A percentile compares a stretch with the other conserved stretches of the same genome.
Evolutionary conservation across 768 basidiomycete genomes (phyloP).

Genomic region (Suillus placidus): DNA sequence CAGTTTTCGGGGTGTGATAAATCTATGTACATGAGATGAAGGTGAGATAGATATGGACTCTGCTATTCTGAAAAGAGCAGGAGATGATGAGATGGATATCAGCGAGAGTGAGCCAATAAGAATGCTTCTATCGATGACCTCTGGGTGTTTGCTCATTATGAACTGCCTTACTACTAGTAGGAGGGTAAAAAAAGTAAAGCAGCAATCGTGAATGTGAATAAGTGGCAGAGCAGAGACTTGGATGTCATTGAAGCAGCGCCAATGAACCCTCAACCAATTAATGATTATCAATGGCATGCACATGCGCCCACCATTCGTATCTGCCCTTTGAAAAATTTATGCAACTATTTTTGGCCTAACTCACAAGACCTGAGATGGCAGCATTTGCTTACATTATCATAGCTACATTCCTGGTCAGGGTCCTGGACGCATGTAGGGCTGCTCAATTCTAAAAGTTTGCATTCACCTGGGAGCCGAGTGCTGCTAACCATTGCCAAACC

Average conservation of each 20-base stretch:
- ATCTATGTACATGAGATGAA: slow-evolving; percentile 12
- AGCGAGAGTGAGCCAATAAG: slow-evolving; percentile 20
- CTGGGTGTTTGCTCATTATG: neutral
- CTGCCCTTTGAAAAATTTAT: neutral
- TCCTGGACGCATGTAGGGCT: neutral
- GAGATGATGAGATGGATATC: slow-evolving; percentile 22
- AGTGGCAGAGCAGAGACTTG: neutral
- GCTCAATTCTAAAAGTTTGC: too few relatives aligned
- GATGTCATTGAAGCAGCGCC: too few relatives aligned
- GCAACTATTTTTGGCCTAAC: neutral
- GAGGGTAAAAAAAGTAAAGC: slow-evolving; percentile 25
- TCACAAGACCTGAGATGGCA: neutral
- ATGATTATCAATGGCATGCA: neutral
- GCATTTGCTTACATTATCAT: too few relatives aligned
- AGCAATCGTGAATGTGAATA: neutral
- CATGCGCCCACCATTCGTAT: neutral
- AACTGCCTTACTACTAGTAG: slow-evolving; percentile 18
- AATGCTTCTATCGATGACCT: neutral
- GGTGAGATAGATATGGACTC: slow-evolving; percentile 17
- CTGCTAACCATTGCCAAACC: too few relatives aligned
- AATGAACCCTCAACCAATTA: neutral
- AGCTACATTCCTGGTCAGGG: neutral
- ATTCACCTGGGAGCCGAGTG: too few relatives aligned
- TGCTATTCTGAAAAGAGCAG: slow-evolving; percentile 28
- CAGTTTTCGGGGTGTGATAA: neutral